phyloP scores from a whole-genome alignment of 2,329 filamentous ascomycete genomes.

The Epichloe uncinata region DNA sequence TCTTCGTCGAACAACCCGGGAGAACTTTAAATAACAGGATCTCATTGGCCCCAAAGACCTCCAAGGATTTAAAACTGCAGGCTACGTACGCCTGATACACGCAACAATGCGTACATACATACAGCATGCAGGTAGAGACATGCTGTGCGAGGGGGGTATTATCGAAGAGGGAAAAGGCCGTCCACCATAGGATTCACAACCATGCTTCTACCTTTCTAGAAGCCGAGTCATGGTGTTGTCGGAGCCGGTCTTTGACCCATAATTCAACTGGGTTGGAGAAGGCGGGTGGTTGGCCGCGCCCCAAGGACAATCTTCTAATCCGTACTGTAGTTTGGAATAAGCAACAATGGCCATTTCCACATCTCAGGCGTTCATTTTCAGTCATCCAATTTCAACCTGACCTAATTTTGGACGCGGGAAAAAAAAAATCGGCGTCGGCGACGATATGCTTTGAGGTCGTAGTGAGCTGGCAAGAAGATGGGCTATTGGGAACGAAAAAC shows the following conservation, averaged over 20 bases:
- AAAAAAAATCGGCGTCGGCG: background rate
- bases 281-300: background rate
- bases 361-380: too few species aligned
- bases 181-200: background rate
- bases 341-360: too few species aligned
- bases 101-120: background rate
- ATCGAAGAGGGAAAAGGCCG: background rate
- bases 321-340: too few species aligned
- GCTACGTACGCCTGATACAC: background rate
- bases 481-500: background rate
- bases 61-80: background rate
- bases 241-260: background rate
- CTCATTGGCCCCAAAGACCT: background rate
- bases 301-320: too few species aligned
- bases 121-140: background rate
- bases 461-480: background rate
- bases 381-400: too few species aligned
- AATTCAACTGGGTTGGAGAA: background rate
- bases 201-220: slow-evolving; percentile 2
- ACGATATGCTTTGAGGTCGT: background rate
- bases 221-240: background rate
- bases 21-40: background rate
- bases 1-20: background rate
- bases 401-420: too few species aligned
- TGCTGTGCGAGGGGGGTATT: background rate